These are phyloP conservation scores for Phlebiopsis gigantea DNA, from an alignment of 768 basidiomycete genomes.

Conservation along the genomic window DNA sequence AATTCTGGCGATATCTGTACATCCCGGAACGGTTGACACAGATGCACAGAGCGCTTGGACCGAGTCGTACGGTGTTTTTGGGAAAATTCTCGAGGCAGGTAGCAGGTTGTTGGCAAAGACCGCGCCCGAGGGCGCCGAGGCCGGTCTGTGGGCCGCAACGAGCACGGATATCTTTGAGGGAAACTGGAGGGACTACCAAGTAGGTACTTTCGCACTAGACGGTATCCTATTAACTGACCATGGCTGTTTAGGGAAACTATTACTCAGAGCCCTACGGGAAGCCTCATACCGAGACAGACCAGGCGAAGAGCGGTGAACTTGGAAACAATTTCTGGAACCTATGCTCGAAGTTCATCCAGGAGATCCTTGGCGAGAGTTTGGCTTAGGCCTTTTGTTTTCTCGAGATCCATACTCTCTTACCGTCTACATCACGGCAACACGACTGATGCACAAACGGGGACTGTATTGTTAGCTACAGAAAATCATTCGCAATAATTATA, in stretches of 20 bases:
- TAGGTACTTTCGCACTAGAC: constrained; percentile 4
- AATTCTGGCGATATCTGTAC: constrained; percentile 23
- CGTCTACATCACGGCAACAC: no score
- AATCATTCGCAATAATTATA: no score
- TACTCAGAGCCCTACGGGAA: constrained; percentile 23
- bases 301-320: constrained; percentile 17
- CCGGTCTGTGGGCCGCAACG: constrained; percentile 25
- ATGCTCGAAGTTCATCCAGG: constrained; percentile 17
- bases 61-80: constrained; percentile 21
- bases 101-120: constrained; percentile 19
- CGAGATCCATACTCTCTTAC: no score
- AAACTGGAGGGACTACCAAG: constrained; percentile 26
- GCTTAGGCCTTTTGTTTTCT: constrained; percentile 7
- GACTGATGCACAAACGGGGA: no score
- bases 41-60: constrained; percentile 23
- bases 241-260: constrained; percentile 20
- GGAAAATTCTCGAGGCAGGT: constrained; percentile 18
- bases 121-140: constrained; percentile 26
- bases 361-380: constrained; percentile 22
- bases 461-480: no score
- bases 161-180: constrained; percentile 22
- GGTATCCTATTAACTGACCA: neutral
- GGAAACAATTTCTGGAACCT: constrained; percentile 22
- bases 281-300: constrained; percentile 20
- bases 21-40: constrained; percentile 26